A percentile compares a stretch with the other conserved stretches of the same genome.
phyloP scores from a whole-genome alignment of 139 green algal species.

The Coelastrella sp. region DNA sequence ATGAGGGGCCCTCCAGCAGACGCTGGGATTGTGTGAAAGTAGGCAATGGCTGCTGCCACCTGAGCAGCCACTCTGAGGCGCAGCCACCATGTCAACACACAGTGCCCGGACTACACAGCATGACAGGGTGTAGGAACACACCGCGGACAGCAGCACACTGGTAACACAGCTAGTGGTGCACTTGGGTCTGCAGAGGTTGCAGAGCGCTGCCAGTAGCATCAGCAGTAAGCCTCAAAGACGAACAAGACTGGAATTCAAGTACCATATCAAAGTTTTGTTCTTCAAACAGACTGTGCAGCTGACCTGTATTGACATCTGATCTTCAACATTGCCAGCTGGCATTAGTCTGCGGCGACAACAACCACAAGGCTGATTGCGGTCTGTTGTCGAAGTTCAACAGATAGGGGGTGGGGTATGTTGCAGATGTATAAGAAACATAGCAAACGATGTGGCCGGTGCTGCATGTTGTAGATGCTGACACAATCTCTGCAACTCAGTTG shows the following conservation, averaged over 20 bases:
- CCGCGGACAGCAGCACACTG: too few species aligned
- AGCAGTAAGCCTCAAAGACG: too few species aligned
- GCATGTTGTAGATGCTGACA: too few species aligned
- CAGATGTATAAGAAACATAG: neutral
- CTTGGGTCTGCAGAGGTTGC: too few species aligned
- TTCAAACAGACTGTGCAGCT: neutral
- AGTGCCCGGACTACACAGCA: conserved; percentile 1
- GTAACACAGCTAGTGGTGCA: too few species aligned
- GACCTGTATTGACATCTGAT: conserved; percentile 15
- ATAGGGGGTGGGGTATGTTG: neutral
- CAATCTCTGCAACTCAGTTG: too few species aligned
- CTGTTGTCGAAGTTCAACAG: too few species aligned
- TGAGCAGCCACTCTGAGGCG: conserved; percentile 36
- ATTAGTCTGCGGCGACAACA: conserved; percentile 1
- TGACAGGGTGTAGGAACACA: too few species aligned
- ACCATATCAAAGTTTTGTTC: neutral
- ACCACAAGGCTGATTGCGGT: too few species aligned
- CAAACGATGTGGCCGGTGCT: too few species aligned
- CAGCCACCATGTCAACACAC: conserved; percentile 32
- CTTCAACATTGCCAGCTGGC: conserved; percentile 34
- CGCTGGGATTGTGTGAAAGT: conserved; percentile 27
- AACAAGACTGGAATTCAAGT: too few species aligned
- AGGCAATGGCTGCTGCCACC: conserved; percentile 12
- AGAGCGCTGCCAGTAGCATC: too few species aligned
- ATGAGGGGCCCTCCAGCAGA: conserved; percentile 27